Evolutionary conservation across 2,329 filamentous ascomycete genomes (phyloP).

Genomic region (Apiospora aurea): DNA sequence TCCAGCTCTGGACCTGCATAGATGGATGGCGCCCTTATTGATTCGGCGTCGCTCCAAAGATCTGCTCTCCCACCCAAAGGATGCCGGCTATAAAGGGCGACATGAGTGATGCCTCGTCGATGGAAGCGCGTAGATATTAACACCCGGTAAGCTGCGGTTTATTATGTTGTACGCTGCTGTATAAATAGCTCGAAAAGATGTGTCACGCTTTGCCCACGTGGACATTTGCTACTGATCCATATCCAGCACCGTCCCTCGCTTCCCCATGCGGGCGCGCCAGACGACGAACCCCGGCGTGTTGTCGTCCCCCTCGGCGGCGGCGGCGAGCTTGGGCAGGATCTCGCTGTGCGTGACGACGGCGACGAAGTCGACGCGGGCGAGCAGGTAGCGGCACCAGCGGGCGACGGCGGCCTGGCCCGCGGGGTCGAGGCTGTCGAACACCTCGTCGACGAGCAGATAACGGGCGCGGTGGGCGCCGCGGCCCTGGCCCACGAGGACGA

Average conservation of each 20-base stretch:
- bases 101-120: no score
- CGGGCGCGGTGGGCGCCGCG: slow-evolving; percentile 40
- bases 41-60: not conserved
- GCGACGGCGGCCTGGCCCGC: slow-evolving; percentile 40
- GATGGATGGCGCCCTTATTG: not conserved
- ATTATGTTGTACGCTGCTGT: no score
- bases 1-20: not conserved
- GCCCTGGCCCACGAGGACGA: slow-evolving; percentile 39
- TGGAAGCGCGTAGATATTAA: no score
- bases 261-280: no score
- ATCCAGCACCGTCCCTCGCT: no score
- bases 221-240: no score
- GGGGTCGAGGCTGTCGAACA: slow-evolving; percentile 42
- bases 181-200: no score
- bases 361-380: slow-evolving; percentile 31
- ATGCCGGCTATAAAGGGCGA: no score
- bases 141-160: no score
- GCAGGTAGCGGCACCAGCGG: slow-evolving; percentile 33
- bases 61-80: no score
- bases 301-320: no score
- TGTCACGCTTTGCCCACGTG: no score
- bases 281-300: not conserved
- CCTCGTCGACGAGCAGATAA: slow-evolving; percentile 45
- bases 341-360: slow-evolving; percentile 39
- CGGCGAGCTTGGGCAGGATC: slow-evolving; percentile 4